phyloP scores from a whole-genome alignment of 2,329 filamentous ascomycete genomes.

The Colletotrichum caudatum region DNA sequence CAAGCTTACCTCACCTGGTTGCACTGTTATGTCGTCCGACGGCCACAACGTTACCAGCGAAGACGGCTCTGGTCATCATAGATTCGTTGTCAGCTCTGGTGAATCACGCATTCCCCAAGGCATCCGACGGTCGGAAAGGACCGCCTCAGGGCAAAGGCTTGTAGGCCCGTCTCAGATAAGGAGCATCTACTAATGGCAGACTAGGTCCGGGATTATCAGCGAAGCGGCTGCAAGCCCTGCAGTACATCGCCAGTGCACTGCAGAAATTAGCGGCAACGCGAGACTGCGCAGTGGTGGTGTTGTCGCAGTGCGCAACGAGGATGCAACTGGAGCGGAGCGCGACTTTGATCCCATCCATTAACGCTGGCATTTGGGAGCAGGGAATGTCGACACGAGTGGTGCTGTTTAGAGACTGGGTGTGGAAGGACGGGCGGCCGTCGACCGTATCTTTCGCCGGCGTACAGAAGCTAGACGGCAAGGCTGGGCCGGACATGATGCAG shows the following conservation, averaged over 20 bases:
- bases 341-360: constrained; percentile 79
- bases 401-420: constrained; percentile 82
- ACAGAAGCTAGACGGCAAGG: constrained; percentile 72
- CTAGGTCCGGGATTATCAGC: constrained; percentile 54
- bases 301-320: constrained; percentile 86
- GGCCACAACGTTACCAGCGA: constrained; percentile 68
- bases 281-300: constrained; percentile 78
- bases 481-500: constrained; percentile 54
- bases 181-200: constrained; percentile 14
- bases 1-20: constrained; percentile 78
- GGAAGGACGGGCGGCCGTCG: constrained; percentile 58
- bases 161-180: constrained; percentile 32
- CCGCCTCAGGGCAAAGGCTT: constrained; percentile 57
- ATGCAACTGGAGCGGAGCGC: constrained; percentile 76
- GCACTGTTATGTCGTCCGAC: constrained; percentile 79
- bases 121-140: constrained; percentile 54
- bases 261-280: constrained; percentile 80
- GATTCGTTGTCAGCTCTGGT: constrained; percentile 83
- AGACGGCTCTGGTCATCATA: constrained; percentile 78
- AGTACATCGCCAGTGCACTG: constrained; percentile 76
- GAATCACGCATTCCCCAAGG: constrained; percentile 79
- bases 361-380: constrained; percentile 83
- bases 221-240: constrained; percentile 65
- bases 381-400: constrained; percentile 79
- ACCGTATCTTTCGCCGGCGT: constrained; percentile 71